phyloP scores from a whole-genome alignment of 2,329 filamentous ascomycete species.

The Xylariaceae sp. region DNA sequence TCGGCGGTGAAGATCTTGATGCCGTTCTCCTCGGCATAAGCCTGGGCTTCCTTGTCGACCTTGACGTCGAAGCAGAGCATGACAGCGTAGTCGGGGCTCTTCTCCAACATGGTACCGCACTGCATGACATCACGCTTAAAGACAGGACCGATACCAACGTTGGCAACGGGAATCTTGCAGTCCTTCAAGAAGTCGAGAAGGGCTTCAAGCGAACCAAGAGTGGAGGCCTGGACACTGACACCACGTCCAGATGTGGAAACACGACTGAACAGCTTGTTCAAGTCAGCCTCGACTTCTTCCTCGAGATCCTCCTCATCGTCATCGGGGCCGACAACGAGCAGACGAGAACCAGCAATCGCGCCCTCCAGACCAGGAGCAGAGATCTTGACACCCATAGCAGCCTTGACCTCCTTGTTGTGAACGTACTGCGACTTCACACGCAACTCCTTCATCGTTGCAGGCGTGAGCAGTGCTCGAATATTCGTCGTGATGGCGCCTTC shows the following conservation, averaged over 20 bases:
- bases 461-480: conserved; percentile 88
- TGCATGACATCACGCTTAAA: conserved; percentile 98
- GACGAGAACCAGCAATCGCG: conserved; percentile 90
- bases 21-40: conserved; percentile 86
- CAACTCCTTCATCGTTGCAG: conserved; percentile 85
- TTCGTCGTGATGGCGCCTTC: conserved; percentile 94
- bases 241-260: conserved; percentile 89
- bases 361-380: conserved; percentile 91
- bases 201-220: conserved; percentile 92
- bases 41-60: conserved; percentile 91
- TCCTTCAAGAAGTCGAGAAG: conserved; percentile 92
- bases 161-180: conserved; percentile 95
- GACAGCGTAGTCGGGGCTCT: conserved; percentile 89
- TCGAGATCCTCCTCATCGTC: conserved; percentile 96
- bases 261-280: conserved; percentile 83
- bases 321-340: conserved; percentile 89
- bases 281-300: conserved; percentile 92
- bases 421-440: conserved; percentile 95
- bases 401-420: conserved; percentile 99
- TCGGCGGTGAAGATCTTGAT: conserved; percentile 98
- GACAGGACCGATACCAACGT: conserved; percentile 94
- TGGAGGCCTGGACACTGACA: conserved; percentile 96
- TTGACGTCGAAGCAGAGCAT: conserved; percentile 99
- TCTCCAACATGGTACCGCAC: conserved; percentile 93
- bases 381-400: conserved; percentile 97